Evolutionary conservation across 345 rosid species (phyloP), one percentile per base, ranked within the genome.

Genomic region (Sonneratia alba): DNA sequence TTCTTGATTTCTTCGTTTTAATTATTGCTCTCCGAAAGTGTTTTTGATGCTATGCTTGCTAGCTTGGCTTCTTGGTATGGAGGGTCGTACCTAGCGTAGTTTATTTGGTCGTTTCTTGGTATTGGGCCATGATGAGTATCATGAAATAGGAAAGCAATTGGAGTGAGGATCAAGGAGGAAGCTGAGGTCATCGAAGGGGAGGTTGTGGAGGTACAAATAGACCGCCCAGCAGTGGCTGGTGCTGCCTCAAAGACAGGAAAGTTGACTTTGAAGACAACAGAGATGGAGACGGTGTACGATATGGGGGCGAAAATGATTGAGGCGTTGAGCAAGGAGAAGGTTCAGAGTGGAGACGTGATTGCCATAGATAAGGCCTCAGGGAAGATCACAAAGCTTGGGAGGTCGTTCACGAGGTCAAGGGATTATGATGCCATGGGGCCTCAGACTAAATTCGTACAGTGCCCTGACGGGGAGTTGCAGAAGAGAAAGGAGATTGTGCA

Each of bases 371-470:
- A 92, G 71, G 97, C 86, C 2, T 86, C 96, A 0, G 97, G 97
- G 68, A 94, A 91, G 82, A 89, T 94, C 69, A 88, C 88, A 0
- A 90, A 94, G 82, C 89, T 94, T 16, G 98, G 98, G 14, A 90
- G 98, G 74, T 94, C 97, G 0, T 88, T 91, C 76, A 78, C 97
- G 36, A 81, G 98, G 87, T 91, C 97, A 0, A 77, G 98, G 72
- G 98, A 94, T 72, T 94, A 94, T 68, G 98, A 94, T 76, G 98
- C 98, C 0, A 84, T 94, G 92, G 98, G 98, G 12, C 89, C 97
- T 0, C 97, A 90, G 71, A 93, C 96, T 40, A 94, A 89, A 90
- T 94, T 94, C 70, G 93, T 94, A 47, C 97, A 94, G 77, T 94
- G 98, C 62, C 98, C 98, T 10, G 97, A 92, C 14, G 98, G 98